Evolutionary conservation across 2,329 filamentous ascomycete genomes (phyloP).

Genomic region (Diaporthe velutina): DNA sequence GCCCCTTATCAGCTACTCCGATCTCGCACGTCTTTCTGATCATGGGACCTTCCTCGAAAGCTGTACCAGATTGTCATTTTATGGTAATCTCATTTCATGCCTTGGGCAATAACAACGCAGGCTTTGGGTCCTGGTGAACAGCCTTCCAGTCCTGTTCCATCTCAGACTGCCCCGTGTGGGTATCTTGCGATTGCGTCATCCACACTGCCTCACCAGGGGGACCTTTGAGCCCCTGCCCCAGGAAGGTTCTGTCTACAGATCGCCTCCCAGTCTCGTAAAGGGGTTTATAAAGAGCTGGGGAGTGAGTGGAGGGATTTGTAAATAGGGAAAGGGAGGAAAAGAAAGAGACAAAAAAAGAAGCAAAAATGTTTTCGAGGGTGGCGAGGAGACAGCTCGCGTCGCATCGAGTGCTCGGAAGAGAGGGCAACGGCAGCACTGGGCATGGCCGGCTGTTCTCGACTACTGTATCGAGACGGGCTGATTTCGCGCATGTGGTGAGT

Average conservation of each 20-base stretch:
- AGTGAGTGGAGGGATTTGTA: background rate
- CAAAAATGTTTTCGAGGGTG: slow-evolving; percentile 36
- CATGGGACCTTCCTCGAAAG: background rate
- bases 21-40: background rate
- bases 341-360: background rate
- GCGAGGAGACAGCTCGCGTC: background rate
- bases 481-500: slow-evolving; percentile 62
- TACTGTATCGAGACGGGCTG: slow-evolving; percentile 49
- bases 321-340: background rate
- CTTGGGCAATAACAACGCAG: background rate
- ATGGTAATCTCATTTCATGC: too few relatives aligned
- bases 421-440: background rate
- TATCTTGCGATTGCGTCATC: slow-evolving; percentile 20
- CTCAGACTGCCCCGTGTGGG: background rate
- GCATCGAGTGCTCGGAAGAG: background rate
- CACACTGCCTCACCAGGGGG: background rate
- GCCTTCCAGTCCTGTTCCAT: background rate
- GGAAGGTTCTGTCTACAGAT: background rate
- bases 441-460: slow-evolving; percentile 50
- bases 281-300: background rate
- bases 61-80: too few relatives aligned
- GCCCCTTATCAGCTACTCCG: slow-evolving; percentile 8
- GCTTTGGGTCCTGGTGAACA: background rate
- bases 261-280: too few relatives aligned
- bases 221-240: background rate